These are phyloP conservation scores for Triticum dicoccoides DNA, from an alignment of 176 grass and related monocot genomes.

Conservation along the genomic window DNA sequence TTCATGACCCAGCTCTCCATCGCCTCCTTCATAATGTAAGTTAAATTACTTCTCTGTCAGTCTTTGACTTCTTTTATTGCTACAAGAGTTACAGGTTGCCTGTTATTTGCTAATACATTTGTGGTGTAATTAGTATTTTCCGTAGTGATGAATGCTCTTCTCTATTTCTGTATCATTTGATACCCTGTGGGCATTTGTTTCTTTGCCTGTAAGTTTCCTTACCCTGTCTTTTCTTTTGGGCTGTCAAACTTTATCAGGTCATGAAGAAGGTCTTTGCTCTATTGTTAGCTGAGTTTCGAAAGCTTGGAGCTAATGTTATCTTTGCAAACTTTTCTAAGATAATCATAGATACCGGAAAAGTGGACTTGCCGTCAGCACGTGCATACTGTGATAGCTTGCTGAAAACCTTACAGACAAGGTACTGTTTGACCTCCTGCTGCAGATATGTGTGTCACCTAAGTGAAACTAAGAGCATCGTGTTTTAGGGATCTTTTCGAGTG, in stretches of 20 bases:
- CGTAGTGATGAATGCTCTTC: neutral
- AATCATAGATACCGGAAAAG: conserved; percentile 97
- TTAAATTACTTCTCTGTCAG: neutral
- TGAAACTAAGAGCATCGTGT: conserved; percentile 29
- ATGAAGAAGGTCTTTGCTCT: conserved; percentile 97
- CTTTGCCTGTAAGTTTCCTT: conserved; percentile 21
- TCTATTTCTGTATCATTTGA: neutral
- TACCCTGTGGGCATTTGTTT: conserved; percentile 6
- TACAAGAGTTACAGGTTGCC: neutral
- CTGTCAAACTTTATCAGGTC: conserved; percentile 55
- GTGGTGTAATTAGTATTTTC: neutral
- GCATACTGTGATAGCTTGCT: conserved; percentile 91
- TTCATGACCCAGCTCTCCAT: conserved; percentile 96
- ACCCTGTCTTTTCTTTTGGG: conserved; percentile 4
- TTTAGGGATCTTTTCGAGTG: conserved; percentile 95
- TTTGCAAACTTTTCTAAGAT: conserved; percentile 97
- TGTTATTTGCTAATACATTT: conserved; percentile 17
- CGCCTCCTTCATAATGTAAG: conserved; percentile 94
- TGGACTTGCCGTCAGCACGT: conserved; percentile 67
- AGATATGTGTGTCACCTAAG: conserved; percentile 3
- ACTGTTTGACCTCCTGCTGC: conserved; percentile 6
- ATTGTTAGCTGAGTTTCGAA: conserved; percentile 70
- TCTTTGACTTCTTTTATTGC: conserved; percentile 22
- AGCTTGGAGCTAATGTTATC: conserved; percentile 85
- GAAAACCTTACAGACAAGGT: conserved; percentile 96